phyloP scores from a whole-genome alignment of 176 grass and related monocot species.

The Aegilops sharonensis region DNA sequence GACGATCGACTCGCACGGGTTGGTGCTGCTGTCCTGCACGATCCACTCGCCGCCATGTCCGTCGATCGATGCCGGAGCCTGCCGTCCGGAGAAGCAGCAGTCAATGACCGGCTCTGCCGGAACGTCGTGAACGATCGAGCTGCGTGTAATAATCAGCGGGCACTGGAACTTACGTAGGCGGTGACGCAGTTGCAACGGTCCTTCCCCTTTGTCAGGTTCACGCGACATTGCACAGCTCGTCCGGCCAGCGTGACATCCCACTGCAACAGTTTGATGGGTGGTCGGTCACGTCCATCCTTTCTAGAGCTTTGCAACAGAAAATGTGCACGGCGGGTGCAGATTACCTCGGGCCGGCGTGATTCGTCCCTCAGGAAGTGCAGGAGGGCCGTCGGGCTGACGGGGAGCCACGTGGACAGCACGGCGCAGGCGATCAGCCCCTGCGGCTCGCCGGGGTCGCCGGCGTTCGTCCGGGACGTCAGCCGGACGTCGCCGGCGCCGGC shows the following conservation, averaged over 20 bases:
- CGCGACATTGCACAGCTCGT: conserved; percentile 27
- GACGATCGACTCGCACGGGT: conserved; percentile 54
- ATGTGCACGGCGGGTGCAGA: background rate
- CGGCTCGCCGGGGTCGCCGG: conserved; percentile 64
- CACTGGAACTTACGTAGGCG: conserved; percentile 44
- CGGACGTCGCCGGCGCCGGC: conserved; percentile 29
- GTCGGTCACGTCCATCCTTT: background rate
- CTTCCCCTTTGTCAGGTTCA: conserved; percentile 65
- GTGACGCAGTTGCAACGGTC: conserved; percentile 68
- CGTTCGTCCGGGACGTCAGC: conserved; percentile 46
- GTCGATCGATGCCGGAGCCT: conserved; percentile 41
- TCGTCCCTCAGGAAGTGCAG: conserved; percentile 64
- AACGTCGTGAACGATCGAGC: background rate
- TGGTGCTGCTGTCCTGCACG: conserved; percentile 69
- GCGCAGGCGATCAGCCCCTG: conserved; percentile 61
- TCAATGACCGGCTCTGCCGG: background rate
- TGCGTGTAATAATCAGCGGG: no score
- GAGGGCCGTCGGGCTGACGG: conserved; percentile 40
- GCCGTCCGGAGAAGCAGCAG: background rate
- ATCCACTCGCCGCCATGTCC: conserved; percentile 46
- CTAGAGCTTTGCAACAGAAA: background rate
- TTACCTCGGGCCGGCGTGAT: conserved; percentile 50
- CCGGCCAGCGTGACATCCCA: conserved; percentile 57
- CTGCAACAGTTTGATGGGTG: conserved; percentile 14
- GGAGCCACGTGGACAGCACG: conserved; percentile 62